These are phyloP conservation scores for Metschnikowia kunwiensis DNA, from an alignment of 805 yeast genomes.

Conservation along the genomic window DNA sequence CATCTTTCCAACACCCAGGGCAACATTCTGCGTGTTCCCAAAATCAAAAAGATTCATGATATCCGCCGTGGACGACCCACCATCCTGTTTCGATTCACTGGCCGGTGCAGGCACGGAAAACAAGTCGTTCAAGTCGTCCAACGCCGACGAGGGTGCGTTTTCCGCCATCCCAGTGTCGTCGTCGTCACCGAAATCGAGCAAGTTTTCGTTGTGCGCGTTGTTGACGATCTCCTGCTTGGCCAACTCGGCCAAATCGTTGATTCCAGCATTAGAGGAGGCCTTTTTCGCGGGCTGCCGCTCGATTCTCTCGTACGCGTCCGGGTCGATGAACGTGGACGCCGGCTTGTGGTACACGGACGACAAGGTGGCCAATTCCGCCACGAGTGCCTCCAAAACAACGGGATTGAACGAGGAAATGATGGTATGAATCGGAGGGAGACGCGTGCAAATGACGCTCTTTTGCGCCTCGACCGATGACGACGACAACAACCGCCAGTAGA, in stretches of 20 bases:
- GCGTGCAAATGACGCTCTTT: constrained; percentile 53
- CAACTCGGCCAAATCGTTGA: constrained; percentile 73
- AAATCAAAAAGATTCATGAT: constrained; percentile 45
- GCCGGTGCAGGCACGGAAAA: constrained; percentile 42
- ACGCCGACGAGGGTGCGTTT: constrained; percentile 32
- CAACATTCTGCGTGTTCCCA: constrained; percentile 5
- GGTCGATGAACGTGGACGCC: constrained; percentile 56
- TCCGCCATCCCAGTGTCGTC: constrained; percentile 22
- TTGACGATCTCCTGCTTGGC: constrained; percentile 74
- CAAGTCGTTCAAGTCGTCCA: constrained; percentile 75
- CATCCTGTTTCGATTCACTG: constrained; percentile 9
- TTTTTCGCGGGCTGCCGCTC: constrained; percentile 16
- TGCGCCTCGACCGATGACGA: constrained; percentile 40
- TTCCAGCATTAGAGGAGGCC: constrained; percentile 29
- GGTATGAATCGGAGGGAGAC: constrained; percentile 67
- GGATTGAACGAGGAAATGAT: constrained; percentile 73
- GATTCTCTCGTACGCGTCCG: constrained; percentile 24
- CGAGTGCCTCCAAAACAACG: constrained; percentile 59
- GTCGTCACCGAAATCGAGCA: constrained; percentile 82
- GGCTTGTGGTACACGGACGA: constrained; percentile 91
- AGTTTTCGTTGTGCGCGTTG: constrained; percentile 67
- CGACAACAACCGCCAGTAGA: constrained; percentile 77
- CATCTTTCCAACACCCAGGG: constrained; percentile 14
- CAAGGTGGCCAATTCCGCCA: constrained; percentile 76
- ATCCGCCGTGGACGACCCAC: constrained; percentile 34